Evolutionary conservation across 257 asterid genomes (phyloP).

Genomic region (Marsdenia floribunda): DNA sequence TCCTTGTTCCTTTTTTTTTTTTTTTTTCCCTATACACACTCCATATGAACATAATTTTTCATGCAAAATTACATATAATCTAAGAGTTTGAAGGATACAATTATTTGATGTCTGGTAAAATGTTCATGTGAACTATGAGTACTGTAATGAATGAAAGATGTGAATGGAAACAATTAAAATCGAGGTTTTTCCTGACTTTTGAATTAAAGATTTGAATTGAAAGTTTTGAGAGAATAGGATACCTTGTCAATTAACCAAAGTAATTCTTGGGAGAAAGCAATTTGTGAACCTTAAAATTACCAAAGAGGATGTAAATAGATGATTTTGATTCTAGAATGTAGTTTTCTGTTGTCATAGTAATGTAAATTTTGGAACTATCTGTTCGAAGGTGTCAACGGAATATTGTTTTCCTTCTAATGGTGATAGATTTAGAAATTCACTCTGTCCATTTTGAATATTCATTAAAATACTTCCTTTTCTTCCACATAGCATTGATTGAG

Average conservation of each 20-base stretch:
- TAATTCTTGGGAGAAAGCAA: background rate
- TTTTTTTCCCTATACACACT: background rate
- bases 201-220: background rate
- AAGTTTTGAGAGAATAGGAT: background rate
- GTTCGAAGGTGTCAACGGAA: background rate
- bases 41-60: background rate
- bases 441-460: background rate
- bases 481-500: background rate
- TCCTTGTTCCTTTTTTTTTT: background rate
- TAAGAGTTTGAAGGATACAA: background rate
- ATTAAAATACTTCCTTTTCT: background rate
- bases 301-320: background rate
- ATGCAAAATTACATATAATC: background rate
- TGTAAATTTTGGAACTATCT: background rate
- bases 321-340: background rate
- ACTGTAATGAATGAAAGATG: background rate
- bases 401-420: background rate
- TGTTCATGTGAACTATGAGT: background rate
- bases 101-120: too few relatives aligned
- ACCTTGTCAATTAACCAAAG: background rate
- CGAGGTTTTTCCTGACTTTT: background rate
- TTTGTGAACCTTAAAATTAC: background rate
- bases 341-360: background rate
- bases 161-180: background rate
- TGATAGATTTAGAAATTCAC: background rate